Base-by-base conservation (phyloP, 2,329 filamentous ascomycete species). In the Pestalotiopsis sp. region DNA sequence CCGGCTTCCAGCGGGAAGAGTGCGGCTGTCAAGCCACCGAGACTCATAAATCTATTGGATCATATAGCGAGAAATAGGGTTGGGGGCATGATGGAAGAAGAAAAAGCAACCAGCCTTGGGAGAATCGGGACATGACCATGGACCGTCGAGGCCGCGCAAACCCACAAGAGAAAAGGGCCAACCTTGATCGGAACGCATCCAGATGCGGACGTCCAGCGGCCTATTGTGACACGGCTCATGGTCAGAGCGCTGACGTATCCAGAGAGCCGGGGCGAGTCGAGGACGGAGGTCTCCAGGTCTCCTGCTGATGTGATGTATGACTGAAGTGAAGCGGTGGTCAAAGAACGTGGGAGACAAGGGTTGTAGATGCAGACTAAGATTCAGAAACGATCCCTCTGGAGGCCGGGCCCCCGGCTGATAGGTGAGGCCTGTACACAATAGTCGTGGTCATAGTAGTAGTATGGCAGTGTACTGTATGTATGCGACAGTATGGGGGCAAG, bases 401-500 rank as follows among this genome's bases (percentile, higher is more conserved):
- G 17, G 31, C 36, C 38, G 64, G 63, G 58, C 66, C 66, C 65
- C 58, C 36, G 39, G 38, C 39, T 58, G 59, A 63, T 57, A 52
- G 66, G n/a, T 41, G 25, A 56, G 36, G 27, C n/a, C 13, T 49
- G 41, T 49, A 49, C 17, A 52, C 20, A n/a, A n/a, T 52, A 52
- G 45, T 52, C 14, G 20, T 23, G 20, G 45, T 52, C 56, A 23
- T 41, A 41, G 23, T 64, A 68, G 64, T 68, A 69, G 71, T 70
- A 72, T 71, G 58, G 71, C 66, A 7, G 70, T 69, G 69, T 68
- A 69, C 67, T 66, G 69, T 52, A 52, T 52, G 70, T 70, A 72
- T 72, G 71, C 71, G 69, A 72, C 65, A 69, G 70, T 68, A 66
- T 65, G 62, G 67, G 66, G 67, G 56, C 64, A 66, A 68, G 72